phyloP scores from a whole-genome alignment of 2,329 filamentous ascomycete genomes.

The Hymenoscyphus albidus region DNA sequence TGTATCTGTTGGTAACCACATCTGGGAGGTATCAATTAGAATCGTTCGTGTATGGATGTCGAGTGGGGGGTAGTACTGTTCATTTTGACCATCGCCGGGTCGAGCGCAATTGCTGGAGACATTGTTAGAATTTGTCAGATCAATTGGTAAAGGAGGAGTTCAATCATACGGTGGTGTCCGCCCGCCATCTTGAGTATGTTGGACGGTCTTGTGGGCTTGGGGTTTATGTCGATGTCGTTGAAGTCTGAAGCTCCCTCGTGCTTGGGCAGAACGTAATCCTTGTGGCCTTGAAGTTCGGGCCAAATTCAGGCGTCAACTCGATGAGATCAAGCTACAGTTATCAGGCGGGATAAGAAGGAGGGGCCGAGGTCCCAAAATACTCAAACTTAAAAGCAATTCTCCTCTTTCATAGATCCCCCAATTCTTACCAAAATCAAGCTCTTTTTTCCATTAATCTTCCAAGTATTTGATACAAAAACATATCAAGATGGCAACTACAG shows the following conservation, averaged over 20 bases:
- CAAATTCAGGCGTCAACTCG: no score
- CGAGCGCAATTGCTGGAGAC: conserved; percentile 30
- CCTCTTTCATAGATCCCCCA: neutral
- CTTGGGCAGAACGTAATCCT: neutral
- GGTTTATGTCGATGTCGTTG: neutral
- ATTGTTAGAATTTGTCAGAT: conserved; percentile 15
- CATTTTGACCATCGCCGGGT: conserved; percentile 54
- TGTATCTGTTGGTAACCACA: conserved; percentile 80
- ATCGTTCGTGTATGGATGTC: conserved; percentile 9
- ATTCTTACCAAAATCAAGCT: neutral
- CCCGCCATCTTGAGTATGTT: conserved; percentile 44
- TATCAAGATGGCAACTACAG: conserved; percentile 9
- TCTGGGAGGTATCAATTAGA: conserved; percentile 46
- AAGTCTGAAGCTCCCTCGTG: neutral
- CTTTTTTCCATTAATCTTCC: neutral
- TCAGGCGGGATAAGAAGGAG: neutral
- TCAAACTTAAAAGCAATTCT: neutral
- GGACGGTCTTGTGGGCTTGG: conserved; percentile 22
- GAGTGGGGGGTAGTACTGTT: conserved; percentile 40
- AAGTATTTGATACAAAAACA: neutral
- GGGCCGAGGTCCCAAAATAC: neutral
- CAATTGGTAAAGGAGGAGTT: neutral
- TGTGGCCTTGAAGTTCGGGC: no score
- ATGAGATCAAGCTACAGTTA: no score
- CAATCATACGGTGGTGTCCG: conserved; percentile 41